phyloP scores from a whole-genome alignment of 1,139 yeast genomes.

The Yamadazyma friedrichii region DNA sequence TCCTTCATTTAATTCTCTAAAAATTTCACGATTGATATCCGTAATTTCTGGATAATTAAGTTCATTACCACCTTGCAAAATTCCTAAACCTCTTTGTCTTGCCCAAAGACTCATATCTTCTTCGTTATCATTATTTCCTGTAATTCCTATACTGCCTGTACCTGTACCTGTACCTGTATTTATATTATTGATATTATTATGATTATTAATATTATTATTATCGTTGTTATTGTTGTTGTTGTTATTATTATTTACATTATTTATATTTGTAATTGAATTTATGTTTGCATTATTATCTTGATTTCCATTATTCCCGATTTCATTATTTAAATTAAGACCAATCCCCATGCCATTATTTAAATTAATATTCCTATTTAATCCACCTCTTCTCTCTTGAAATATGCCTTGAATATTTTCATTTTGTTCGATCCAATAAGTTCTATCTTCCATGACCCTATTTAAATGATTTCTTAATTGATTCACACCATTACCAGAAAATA shows the following conservation, averaged over 20 bases:
- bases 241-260: not conserved
- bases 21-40: constrained; percentile 35
- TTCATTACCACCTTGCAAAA: constrained; percentile 18
- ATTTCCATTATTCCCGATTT: constrained; percentile 1
- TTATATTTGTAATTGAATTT: not conserved
- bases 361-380: constrained; percentile 8
- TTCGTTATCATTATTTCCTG: constrained; percentile 17
- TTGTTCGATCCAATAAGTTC: constrained; percentile 41
- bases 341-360: constrained; percentile 5
- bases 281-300: not conserved
- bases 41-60: constrained; percentile 24
- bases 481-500: constrained; percentile 90
- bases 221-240: not conserved
- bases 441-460: constrained; percentile 43
- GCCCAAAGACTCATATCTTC: constrained; percentile 32
- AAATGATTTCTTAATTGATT: constrained; percentile 65
- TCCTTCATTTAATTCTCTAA: constrained; percentile 34
- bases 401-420: constrained; percentile 33
- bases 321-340: constrained; percentile 3
- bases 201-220: not conserved
- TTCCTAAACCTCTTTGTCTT: constrained; percentile 35
- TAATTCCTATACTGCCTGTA: not conserved
- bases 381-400: constrained; percentile 29
- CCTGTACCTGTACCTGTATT: not conserved
- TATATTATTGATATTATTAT: not conserved